These are phyloP conservation scores for Sporisorium iseilematis-ciliati DNA, from an alignment of 1,284 basidiomycete genomes.

Conservation along the genomic window DNA sequence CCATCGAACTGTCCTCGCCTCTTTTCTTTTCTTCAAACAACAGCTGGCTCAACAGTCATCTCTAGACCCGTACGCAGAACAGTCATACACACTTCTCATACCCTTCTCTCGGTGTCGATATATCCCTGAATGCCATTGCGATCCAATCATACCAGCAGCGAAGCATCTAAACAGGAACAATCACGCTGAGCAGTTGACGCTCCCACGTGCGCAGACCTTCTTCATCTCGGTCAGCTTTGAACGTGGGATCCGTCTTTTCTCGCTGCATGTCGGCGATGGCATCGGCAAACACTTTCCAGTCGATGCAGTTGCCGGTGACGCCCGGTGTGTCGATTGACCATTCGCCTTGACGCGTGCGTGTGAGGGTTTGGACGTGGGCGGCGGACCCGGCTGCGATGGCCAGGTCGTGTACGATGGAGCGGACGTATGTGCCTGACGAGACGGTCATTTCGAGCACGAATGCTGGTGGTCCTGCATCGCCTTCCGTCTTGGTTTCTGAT, in stretches of 20 bases:
- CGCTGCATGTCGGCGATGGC: slow-evolving; percentile 58
- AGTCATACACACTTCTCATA: slow-evolving; percentile 1
- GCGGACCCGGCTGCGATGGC: slow-evolving; percentile 58
- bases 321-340: slow-evolving; percentile 50
- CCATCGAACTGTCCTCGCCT: background rate
- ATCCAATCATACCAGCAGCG: no score
- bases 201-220: slow-evolving; percentile 59
- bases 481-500: slow-evolving; percentile 5
- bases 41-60: slow-evolving; percentile 45
- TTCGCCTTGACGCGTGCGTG: slow-evolving; percentile 64
- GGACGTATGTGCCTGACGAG: slow-evolving; percentile 67
- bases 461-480: slow-evolving; percentile 43
- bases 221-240: slow-evolving; percentile 32
- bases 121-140: background rate
- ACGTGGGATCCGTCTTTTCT: slow-evolving; percentile 31
- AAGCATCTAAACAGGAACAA: slow-evolving; percentile 35
- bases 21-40: background rate
- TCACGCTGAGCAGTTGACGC: slow-evolving; percentile 46
- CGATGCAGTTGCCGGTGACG: slow-evolving; percentile 60
- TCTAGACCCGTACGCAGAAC: slow-evolving; percentile 11
- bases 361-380: slow-evolving; percentile 66
- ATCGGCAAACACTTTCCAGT: slow-evolving; percentile 62
- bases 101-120: slow-evolving; percentile 16
- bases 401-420: slow-evolving; percentile 68
- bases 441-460: slow-evolving; percentile 67